A percentile compares a stretch with the other conserved stretches of the same genome.
Conservation (phyloP, 441 rosid species). For the Euphorbia schlechtendalii region DNA sequence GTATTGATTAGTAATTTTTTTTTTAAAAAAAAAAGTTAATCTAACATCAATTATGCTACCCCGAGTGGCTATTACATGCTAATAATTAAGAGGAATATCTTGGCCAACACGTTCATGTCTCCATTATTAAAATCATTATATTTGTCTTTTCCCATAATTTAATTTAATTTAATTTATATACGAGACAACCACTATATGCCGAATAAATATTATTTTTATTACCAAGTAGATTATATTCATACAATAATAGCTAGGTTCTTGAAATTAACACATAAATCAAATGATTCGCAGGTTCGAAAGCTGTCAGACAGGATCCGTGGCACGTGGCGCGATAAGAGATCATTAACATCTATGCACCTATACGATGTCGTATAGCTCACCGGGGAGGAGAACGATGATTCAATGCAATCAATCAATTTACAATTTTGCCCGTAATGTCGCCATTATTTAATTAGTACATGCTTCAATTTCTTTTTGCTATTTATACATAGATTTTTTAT, state of each 20-base stretch:
- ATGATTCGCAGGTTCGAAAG: conserved; percentile 23
- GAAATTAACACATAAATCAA: conserved; percentile 15
- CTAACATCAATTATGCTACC: neutral
- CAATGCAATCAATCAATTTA: neutral
- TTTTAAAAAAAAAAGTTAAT: too few relatives aligned
- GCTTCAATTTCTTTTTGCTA: too few relatives aligned
- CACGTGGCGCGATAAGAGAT: conserved; percentile 25
- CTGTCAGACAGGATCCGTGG: conserved; percentile 26
- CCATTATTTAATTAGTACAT: too few relatives aligned
- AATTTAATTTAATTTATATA: neutral
- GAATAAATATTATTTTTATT: neutral
- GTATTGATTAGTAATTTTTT: too few relatives aligned
- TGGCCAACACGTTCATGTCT: conserved; percentile 5
- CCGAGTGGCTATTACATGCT: neutral
- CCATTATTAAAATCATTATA: neutral
- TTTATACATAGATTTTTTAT: too few relatives aligned
- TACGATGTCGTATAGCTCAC: conserved; percentile 13
- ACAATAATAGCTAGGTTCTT: neutral
- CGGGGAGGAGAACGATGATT: neutral
- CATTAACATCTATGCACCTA: neutral
- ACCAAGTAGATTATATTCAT: neutral
- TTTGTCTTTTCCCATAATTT: conserved; percentile 6
- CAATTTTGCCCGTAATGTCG: neutral
- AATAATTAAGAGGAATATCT: neutral
- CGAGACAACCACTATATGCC: neutral